Evolutionary conservation across 352 stramenopile genomes (phyloP).

Genomic region (Pythium inflatum): DNA sequence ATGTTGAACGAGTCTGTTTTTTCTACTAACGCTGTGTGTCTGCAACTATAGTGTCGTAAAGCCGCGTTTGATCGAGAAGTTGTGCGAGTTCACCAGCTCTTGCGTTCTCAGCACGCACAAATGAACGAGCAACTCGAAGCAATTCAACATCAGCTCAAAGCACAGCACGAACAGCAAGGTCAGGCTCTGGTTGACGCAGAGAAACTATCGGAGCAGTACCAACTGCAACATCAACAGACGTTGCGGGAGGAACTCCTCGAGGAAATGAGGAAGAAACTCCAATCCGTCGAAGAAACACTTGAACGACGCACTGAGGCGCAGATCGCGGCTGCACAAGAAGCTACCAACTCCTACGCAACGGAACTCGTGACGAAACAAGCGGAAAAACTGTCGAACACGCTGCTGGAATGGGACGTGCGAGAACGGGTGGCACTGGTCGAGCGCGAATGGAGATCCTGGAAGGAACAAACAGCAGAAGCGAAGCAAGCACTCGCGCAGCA

Average conservation of each 20-base stretch:
- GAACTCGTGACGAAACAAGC: not conserved
- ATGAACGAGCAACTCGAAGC: constrained; percentile 30
- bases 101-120: constrained; percentile 35
- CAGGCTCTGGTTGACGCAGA: no score
- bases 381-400: not conserved
- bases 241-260: not conserved
- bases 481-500: not conserved
- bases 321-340: not conserved
- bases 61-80: constrained; percentile 54
- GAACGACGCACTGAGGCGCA: not conserved
- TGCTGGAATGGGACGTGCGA: not conserved
- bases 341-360: no score
- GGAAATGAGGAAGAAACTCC: not conserved
- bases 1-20: not conserved
- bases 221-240: not conserved
- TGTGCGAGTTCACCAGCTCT: constrained; percentile 39
- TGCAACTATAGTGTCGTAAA: constrained; percentile 55
- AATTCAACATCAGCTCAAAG: constrained; percentile 8
- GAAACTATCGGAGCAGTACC: no score
- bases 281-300: not conserved
- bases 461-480: not conserved
- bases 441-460: not conserved
- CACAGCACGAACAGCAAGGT: no score
- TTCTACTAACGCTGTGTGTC: not conserved
- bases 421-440: not conserved